phyloP scores from a whole-genome alignment of 2,329 filamentous ascomycete genomes.

The Aspergillus sojae region DNA sequence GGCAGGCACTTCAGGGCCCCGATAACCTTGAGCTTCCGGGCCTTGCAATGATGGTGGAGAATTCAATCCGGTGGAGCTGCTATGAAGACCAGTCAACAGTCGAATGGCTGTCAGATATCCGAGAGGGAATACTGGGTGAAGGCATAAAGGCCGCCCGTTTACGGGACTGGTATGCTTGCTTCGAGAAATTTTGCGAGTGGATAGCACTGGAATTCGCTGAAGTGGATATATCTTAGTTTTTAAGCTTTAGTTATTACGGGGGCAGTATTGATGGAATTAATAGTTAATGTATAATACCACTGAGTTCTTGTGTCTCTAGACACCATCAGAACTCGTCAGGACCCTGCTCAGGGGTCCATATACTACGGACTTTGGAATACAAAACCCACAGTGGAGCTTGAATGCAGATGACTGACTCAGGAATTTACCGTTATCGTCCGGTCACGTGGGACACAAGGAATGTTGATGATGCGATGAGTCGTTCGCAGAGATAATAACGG shows the following conservation, averaged over 20 bases:
- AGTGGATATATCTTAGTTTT: slow-evolving; percentile 41
- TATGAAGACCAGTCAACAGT: slow-evolving; percentile 76
- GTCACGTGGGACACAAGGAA: neutral
- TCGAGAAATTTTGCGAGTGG: slow-evolving; percentile 92
- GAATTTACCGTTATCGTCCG: neutral
- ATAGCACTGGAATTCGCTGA: slow-evolving; percentile 74
- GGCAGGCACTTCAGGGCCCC: slow-evolving; percentile 89
- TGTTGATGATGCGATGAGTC: neutral
- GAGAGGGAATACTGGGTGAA: slow-evolving; percentile 70
- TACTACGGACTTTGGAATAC: neutral
- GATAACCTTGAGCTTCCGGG: slow-evolving; percentile 88
- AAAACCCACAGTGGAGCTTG: neutral
- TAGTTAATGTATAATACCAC: neutral
- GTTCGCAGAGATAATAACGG: neutral
- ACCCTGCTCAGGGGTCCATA: neutral
- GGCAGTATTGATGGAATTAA: neutral
- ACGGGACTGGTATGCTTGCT: slow-evolving; percentile 76
- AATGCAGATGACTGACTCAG: neutral
- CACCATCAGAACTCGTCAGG: neutral
- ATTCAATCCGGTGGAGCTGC: slow-evolving; percentile 85
- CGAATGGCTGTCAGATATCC: slow-evolving; percentile 73
- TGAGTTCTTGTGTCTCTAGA: neutral
- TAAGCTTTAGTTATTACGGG: too few species aligned
- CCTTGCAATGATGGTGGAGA: slow-evolving; percentile 84
- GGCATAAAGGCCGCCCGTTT: slow-evolving; percentile 72